Percentiles rank a stretch among this genome's conserved stretches.
Evolutionary conservation across 305 asterid species (phyloP).

Genomic region (Solanum hybrid): DNA sequence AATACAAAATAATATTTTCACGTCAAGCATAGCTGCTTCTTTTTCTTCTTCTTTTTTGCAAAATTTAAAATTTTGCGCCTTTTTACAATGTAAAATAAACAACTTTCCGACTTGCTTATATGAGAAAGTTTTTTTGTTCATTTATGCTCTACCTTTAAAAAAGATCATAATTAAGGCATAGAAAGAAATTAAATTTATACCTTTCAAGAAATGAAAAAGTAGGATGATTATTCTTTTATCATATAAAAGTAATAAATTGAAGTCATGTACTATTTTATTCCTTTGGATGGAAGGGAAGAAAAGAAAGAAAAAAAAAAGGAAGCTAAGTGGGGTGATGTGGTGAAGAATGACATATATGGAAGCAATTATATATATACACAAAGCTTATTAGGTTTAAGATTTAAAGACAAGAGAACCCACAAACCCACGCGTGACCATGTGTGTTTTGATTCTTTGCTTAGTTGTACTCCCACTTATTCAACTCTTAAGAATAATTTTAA

Average conservation of each 20-base stretch:
- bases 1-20: neutral
- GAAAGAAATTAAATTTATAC: neutral
- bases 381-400: constrained; percentile 8
- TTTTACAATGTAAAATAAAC: neutral
- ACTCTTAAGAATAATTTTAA: constrained; percentile 5
- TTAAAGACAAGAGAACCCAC: constrained; percentile 27
- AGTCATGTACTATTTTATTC: neutral
- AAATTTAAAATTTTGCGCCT: neutral
- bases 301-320: neutral
- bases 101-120: neutral
- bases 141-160: neutral
- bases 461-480: constrained; percentile 26
- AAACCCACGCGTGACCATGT: constrained; percentile 32
- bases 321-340: constrained; percentile 15
- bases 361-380: neutral
- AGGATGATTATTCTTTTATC: neutral
- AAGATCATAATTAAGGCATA: neutral
- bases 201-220: neutral
- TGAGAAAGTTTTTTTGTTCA: neutral
- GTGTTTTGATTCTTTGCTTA: constrained; percentile 10
- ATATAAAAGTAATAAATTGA: neutral
- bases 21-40: neutral
- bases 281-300: neutral
- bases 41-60: neutral
- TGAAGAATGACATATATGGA: constrained; percentile 5